These are phyloP conservation scores for Cystobasidium sp. DNA, from an alignment of 1,284 basidiomycete genomes.

Conservation along the genomic window DNA sequence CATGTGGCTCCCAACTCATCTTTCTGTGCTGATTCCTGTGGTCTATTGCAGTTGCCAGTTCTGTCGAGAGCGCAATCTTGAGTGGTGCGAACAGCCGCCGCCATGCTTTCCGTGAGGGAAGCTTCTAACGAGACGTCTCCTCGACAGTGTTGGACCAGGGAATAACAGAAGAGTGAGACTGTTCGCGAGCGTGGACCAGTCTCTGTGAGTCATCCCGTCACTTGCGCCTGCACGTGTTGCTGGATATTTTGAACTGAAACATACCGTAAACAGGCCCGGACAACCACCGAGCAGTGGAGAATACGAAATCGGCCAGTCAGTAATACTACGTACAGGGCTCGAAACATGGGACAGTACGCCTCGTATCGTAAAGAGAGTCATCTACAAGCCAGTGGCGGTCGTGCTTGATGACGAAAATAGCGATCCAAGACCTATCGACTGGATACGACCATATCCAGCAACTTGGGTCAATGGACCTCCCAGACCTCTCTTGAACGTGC, in stretches of 20 bases:
- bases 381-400: slow-evolving; percentile 43
- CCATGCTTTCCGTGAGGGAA: neutral
- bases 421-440: slow-evolving; percentile 36
- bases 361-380: slow-evolving; percentile 36
- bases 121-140: neutral
- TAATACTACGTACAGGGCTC: slow-evolving; percentile 15
- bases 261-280: neutral
- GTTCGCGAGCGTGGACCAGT: slow-evolving; percentile 35
- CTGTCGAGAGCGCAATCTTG: slow-evolving; percentile 29
- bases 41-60: slow-evolving; percentile 10
- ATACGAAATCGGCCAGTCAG: slow-evolving; percentile 41
- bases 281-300: slow-evolving; percentile 34
- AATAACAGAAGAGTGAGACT: slow-evolving; percentile 16
- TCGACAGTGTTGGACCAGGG: slow-evolving; percentile 33
- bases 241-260: neutral
- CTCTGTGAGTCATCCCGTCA: slow-evolving; percentile 15
- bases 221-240: neutral
- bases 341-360: slow-evolving; percentile 31
- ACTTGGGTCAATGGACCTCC: slow-evolving; percentile 12
- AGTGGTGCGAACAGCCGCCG: slow-evolving; percentile 7
- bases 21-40: neutral
- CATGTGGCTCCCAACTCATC: too few species aligned
- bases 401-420: slow-evolving; percentile 41
- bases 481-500: neutral
- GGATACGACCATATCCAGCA: slow-evolving; percentile 33